Conservation (phyloP, 2,329 filamentous ascomycete species). For the Calonectria honghensis region DNA sequence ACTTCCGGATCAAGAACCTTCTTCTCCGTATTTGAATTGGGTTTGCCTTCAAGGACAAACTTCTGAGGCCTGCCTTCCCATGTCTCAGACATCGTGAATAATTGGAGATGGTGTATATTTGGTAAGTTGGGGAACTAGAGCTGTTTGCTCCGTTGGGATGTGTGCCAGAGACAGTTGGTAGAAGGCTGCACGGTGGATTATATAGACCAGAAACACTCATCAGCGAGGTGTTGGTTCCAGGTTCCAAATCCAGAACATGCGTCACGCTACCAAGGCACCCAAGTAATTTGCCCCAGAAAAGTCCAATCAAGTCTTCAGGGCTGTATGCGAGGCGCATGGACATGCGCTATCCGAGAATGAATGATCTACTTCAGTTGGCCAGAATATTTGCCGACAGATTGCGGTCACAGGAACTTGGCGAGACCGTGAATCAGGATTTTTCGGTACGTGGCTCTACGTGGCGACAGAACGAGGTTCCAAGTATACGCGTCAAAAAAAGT, state of each 20-base stretch:
- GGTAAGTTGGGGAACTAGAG: too few species aligned
- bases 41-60: too few species aligned
- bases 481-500: not conserved
- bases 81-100: not conserved
- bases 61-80: not conserved
- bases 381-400: not conserved
- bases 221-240: not conserved
- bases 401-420: not conserved
- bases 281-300: not conserved
- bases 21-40: not conserved
- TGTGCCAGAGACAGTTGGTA: not conserved
- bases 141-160: too few species aligned
- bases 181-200: not conserved
- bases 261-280: not conserved
- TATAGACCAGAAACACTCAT: not conserved
- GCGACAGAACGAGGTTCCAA: not conserved
- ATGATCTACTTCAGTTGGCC: not conserved
- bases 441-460: not conserved
- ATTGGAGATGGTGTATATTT: not conserved
- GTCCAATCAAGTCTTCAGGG: not conserved
- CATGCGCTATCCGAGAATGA: not conserved
- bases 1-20: not conserved
- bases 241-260: not conserved
- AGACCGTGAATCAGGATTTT: not conserved
- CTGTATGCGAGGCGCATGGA: not conserved